Evolutionary conservation across 2,329 filamentous ascomycete genomes (phyloP), one percentile per base, ranked within the genome.

Genomic region (Ophiocordyceps camponoti-rufipedis): DNA sequence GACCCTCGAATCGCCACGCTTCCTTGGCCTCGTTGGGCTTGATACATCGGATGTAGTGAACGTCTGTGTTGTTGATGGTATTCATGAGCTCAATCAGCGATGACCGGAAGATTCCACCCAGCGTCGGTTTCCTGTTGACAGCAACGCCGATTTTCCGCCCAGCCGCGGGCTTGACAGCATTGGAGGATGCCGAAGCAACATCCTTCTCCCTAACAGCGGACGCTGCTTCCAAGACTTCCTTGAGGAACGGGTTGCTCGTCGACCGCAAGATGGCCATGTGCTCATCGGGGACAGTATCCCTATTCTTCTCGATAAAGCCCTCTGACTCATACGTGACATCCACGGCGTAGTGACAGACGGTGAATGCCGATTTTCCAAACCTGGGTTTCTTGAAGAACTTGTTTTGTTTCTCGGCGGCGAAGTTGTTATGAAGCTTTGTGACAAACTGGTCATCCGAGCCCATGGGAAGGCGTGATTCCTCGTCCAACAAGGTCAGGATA

Each of bases 241-340:
- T 77, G 46, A 98, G 70, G 70, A 98, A 98, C 43, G 69, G 67
- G 63, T 95, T 98, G 31, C 76, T 81, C 1, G 87, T 93, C 44
- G 80, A 79, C 54, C 78, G 82, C 51, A 98, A 73, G 35, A 98
- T 82, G 48, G 91, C 87, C 80, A 98, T 85, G 60, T 96, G 91
- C 67, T 98, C 91, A 58, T 98, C 91, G 6, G 91, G 91, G 42
- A 98, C 91, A 18, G 93, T 98, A 63, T 98, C 91, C 62, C 91
- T 80, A 65, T 98, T 98, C 75, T 98, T 98, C 63, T 98, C 93
- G 56, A 98, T 95, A 66, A 98, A 98, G 42, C 91, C 91, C 55
- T 98, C 91, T 2, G 89, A 96, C 64, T 98, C 91, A 61, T 98
- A 98, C 16, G 89, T 96, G 54, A 98, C 91, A 57, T 98, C 91